Evolutionary conservation across 768 basidiomycete species (phyloP), one percentile per base, ranked within the genome.

Genomic region (Xerocomellus intermedius): DNA sequence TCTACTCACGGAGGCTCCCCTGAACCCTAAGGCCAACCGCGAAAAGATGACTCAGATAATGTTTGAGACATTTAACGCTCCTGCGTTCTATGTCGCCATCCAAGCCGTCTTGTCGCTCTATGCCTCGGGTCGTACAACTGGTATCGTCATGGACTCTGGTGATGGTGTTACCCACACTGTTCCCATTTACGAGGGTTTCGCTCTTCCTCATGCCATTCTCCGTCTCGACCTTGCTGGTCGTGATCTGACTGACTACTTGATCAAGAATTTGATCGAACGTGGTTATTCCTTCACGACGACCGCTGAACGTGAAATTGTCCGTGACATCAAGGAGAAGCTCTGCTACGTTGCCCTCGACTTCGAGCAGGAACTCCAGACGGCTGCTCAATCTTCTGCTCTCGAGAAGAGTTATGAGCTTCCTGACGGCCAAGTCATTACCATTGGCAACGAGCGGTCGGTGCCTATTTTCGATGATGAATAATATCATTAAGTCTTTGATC

Each of bases 131-230:
- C 89, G 94, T 73, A 96, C 94, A 35, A 96, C 94, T 39, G 88
- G 88, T 81, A 87, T 97, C 74, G 94, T 97, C 26, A 81, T 95
- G 66, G 94, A 97, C 75, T 96, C 94, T 21, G 94, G 94, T 69
- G 94, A 97, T 73, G 94, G 94, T 82, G 94, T 96, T 59, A 86
- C 90, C 52, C 94, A 97, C 82, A 93, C 91, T 28, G 94, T 97
- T 35, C 94, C 94, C 60, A 96, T 97, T 69, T 97, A 96, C 77
- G 94, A 97, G 73, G 94, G 85, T 75, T 96, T 93, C 79, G 76
- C 89, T 41, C 82, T 97, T 42, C 93, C 93, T 42, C 94, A 97
- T 72, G 92, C 94, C 63, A 95, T 97, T 69, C 83, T 87, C 53
- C 87, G 94, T 75, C 81, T 97, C 60, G 94, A 97, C 74, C 80